Evolutionary conservation across 257 asterid species (phyloP).

Genomic region (Solanum bulbocastanum): DNA sequence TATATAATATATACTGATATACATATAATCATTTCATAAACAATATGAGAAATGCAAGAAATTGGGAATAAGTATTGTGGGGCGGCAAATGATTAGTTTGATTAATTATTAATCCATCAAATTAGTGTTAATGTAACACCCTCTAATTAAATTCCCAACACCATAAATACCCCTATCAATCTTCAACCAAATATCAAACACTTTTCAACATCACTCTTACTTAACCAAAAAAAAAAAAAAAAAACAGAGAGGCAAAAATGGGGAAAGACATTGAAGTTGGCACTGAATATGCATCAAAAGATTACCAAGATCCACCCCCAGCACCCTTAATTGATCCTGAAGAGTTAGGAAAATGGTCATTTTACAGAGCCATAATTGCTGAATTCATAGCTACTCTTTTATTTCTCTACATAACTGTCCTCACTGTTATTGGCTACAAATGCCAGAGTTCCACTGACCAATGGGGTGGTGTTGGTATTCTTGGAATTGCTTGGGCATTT

Average conservation of each 20-base stretch:
- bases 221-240: not conserved
- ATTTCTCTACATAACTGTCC: slow-evolving; percentile 54
- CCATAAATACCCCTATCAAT: slow-evolving; percentile 34
- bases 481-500: slow-evolving; percentile 81
- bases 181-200: not conserved
- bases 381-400: slow-evolving; percentile 62
- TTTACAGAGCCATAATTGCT: slow-evolving; percentile 63
- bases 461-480: slow-evolving; percentile 77
- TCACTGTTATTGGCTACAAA: slow-evolving; percentile 69
- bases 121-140: not conserved
- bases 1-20: no score
- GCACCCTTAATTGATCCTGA: slow-evolving; percentile 44
- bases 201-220: not conserved
- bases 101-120: not conserved
- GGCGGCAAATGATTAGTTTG: not conserved
- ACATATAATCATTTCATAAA: no score
- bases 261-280: slow-evolving; percentile 43
- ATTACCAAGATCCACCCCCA: slow-evolving; percentile 71
- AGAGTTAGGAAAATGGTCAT: slow-evolving; percentile 55
- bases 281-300: slow-evolving; percentile 35
- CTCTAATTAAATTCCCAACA: not conserved
- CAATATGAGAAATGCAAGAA: not conserved
- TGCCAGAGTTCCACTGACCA: slow-evolving; percentile 33
- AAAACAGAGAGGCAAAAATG: slow-evolving; percentile 12
- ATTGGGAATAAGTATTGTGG: not conserved